Evolutionary conservation across 1,284 basidiomycete species (phyloP).

Genomic region (Veloporphyrellus conicus): DNA sequence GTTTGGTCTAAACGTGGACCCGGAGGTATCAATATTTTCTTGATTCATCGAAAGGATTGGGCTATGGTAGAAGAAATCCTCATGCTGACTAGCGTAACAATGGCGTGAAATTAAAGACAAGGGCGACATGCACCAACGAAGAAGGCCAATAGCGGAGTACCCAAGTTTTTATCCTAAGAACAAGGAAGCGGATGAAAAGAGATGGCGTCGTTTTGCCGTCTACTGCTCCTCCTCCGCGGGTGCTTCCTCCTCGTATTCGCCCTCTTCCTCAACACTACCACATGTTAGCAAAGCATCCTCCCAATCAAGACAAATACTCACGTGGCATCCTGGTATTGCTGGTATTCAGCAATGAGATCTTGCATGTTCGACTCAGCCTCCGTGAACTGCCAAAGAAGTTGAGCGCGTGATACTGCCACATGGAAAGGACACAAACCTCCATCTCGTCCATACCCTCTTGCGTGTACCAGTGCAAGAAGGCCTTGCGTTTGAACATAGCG

Average conservation of each 20-base stretch:
- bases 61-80: slow-evolving; percentile 6
- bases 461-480: slow-evolving; percentile 99
- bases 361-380: slow-evolving; percentile 98
- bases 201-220: slow-evolving; percentile 25
- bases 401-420: slow-evolving; percentile 5
- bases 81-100: slow-evolving; percentile 29
- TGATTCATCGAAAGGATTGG: slow-evolving; percentile 6
- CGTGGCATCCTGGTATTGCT: slow-evolving; percentile 96
- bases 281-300: background rate
- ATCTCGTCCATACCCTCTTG: slow-evolving; percentile 99
- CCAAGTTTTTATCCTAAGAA: slow-evolving; percentile 36
- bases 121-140: slow-evolving; percentile 28
- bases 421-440: slow-evolving; percentile 53
- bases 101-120: slow-evolving; percentile 31
- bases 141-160: slow-evolving; percentile 33
- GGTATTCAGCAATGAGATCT: slow-evolving; percentile 90
- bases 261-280: slow-evolving; percentile 70
- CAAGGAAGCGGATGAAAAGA: slow-evolving; percentile 12
- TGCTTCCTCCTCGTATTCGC: slow-evolving; percentile 75
- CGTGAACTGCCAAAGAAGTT: slow-evolving; percentile 59
- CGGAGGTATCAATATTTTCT: slow-evolving; percentile 1
- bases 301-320: slow-evolving; percentile 39
- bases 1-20: background rate
- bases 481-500: slow-evolving; percentile 98
- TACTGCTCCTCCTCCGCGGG: slow-evolving; percentile 55